Base-by-base conservation (phyloP, 2,329 filamentous ascomycete genomes). In the Trichoderma gracile region DNA sequence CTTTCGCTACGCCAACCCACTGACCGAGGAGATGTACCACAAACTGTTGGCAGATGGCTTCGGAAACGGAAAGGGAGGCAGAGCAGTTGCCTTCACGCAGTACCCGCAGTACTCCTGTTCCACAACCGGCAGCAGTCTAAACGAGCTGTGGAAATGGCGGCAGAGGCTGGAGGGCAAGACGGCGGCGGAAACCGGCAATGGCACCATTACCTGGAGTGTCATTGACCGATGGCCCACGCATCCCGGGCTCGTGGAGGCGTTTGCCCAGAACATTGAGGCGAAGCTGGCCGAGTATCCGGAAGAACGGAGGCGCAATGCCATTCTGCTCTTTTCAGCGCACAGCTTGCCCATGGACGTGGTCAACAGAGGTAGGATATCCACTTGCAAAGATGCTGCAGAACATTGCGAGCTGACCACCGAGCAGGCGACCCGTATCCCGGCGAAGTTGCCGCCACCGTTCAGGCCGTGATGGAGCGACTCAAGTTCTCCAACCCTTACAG, bases 31-130 rank as follows among this genome's bases (percentile, higher is more conserved):
- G 70, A 97, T 93, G 87, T 98, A 99, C 76, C 83, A 86, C 61
- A 85, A 86, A 71, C 78, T 99, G 68, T 79, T 99, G 25, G 87
- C 87, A 8, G 95, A 99, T 75, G 95, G 95, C 0, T 97, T 98
- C 74, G 94, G 93, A 12, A 86, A 88, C 60, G 93, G 94, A 5
- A 92, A 87, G 66, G 93, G 93, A n/a, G 94, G 94, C 3, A 86
- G 95, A 65, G 95, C 96, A 1, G 93, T 99, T 5, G 95, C 95
- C 1, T 99, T 99, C 74, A 97, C 94, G 30, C 95, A 99, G 78
- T 99, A 99, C 72, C 95, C 95, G 2, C 95, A 99, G 76, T 99
- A 99, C 78, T 97, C 92, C 21, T 99, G 96, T 80, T 97, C 93
- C 21, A 99, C 95, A 1, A 99, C 95, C 0, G 95, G 95, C 23